Evolutionary conservation across 2,329 filamentous ascomycete genomes (phyloP).

Genomic region (Fusarium verticillioides): DNA sequence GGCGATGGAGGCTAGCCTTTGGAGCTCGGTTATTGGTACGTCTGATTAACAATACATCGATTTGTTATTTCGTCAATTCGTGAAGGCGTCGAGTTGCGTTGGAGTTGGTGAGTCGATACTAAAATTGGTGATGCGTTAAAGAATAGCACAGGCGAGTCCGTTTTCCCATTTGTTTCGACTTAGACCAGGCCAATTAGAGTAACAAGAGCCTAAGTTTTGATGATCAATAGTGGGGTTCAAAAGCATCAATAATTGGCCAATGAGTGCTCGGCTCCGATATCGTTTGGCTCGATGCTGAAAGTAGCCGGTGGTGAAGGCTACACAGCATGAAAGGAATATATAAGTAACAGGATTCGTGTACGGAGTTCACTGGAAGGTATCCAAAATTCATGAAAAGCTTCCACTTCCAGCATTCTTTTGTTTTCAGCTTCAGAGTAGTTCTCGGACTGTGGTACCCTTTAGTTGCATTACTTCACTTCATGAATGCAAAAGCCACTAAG

Average conservation of each 20-base stretch:
- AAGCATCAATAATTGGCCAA: conserved; percentile 37
- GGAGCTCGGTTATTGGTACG: neutral
- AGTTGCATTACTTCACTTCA: conserved; percentile 18
- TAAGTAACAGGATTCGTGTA: no score
- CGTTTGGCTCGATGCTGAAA: neutral
- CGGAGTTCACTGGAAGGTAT: neutral
- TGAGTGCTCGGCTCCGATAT: conserved; percentile 1
- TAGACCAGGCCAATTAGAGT: conserved; percentile 35
- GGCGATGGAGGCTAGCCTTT: neutral
- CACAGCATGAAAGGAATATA: neutral
- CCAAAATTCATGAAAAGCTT: neutral
- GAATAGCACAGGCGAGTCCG: conserved; percentile 27
- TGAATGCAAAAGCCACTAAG: conserved; percentile 20
- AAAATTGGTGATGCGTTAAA: conserved; percentile 23
- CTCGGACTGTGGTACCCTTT: neutral
- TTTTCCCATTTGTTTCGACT: conserved; percentile 36
- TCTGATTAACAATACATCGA: neutral
- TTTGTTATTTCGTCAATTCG: neutral
- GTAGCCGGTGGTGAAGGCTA: neutral
- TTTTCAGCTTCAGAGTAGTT: neutral
- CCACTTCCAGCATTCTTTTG: neutral
- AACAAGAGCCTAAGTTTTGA: conserved; percentile 5
- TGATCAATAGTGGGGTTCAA: conserved; percentile 2
- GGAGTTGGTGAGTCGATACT: conserved; percentile 19
- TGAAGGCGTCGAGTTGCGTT: neutral